Conservation (phyloP, 257 asterid species). For the Fraxinus cuspidata region DNA sequence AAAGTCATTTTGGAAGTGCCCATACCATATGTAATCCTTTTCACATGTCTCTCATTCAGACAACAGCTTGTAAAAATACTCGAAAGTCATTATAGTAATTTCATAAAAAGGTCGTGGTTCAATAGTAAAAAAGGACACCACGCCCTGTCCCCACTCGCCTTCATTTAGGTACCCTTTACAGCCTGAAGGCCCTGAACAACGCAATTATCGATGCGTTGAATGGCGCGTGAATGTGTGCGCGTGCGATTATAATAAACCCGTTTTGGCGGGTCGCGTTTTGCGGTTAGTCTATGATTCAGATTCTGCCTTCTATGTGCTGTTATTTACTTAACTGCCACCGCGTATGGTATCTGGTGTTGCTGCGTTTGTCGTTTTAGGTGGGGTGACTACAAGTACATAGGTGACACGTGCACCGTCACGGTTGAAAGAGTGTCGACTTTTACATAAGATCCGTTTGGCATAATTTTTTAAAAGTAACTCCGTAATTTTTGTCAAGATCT, state of each 20-base stretch:
- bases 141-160: constrained; percentile 68
- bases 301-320: constrained; percentile 8
- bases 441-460: no score
- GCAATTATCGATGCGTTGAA: constrained; percentile 37
- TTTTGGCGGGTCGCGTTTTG: constrained; percentile 40
- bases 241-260: constrained; percentile 6
- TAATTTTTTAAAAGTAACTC: no score
- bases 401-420: no score
- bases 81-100: constrained; percentile 36
- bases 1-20: constrained; percentile 21
- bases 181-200: constrained; percentile 27
- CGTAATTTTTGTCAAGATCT: no score
- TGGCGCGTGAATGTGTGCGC: constrained; percentile 48
- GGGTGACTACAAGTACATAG: no score
- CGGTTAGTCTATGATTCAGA: constrained; percentile 28
- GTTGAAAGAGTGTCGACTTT: no score
- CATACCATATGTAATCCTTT: neutral
- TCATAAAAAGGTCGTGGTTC: constrained; percentile 43
- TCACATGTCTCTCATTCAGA: constrained; percentile 13
- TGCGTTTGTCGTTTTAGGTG: no score
- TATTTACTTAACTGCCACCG: constrained; percentile 36
- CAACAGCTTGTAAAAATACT: constrained; percentile 21
- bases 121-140: constrained; percentile 40
- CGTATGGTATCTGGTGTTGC: neutral
- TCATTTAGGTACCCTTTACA: constrained; percentile 27